These are phyloP conservation scores for Helicocarpus griseus DNA, from an alignment of 2,329 filamentous ascomycete genomes.

Conservation along the genomic window DNA sequence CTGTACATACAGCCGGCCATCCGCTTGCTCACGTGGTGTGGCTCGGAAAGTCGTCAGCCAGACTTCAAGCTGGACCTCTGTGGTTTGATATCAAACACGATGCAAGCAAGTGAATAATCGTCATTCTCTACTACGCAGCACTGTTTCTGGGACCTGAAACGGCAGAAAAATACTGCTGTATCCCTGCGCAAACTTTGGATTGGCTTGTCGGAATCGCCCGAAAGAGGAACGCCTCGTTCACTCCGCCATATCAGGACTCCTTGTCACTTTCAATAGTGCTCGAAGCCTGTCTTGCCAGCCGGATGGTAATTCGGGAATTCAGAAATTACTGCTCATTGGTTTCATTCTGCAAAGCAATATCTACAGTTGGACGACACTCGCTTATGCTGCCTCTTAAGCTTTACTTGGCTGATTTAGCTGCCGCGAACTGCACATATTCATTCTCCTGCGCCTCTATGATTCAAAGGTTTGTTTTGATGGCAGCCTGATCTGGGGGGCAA, in stretches of 20 bases:
- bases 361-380: neutral
- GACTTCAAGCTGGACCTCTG: neutral
- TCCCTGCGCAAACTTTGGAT: neutral
- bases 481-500: neutral
- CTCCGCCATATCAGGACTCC: neutral
- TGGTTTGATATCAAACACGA: neutral
- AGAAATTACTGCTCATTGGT: neutral
- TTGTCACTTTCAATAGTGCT: neutral
- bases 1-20: neutral
- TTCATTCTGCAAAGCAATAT: neutral
- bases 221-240: neutral
- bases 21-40: constrained; percentile 2
- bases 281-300: neutral
- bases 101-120: neutral
- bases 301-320: neutral
- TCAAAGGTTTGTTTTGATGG: neutral
- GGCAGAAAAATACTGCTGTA: neutral
- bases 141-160: neutral
- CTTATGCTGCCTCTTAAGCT: neutral
- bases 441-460: neutral
- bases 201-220: neutral
- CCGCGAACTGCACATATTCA: no score
- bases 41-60: neutral
- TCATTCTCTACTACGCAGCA: neutral
- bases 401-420: neutral